phyloP scores from a whole-genome alignment of 1,284 basidiomycete genomes.

The Malassezia pachydermatis region DNA sequence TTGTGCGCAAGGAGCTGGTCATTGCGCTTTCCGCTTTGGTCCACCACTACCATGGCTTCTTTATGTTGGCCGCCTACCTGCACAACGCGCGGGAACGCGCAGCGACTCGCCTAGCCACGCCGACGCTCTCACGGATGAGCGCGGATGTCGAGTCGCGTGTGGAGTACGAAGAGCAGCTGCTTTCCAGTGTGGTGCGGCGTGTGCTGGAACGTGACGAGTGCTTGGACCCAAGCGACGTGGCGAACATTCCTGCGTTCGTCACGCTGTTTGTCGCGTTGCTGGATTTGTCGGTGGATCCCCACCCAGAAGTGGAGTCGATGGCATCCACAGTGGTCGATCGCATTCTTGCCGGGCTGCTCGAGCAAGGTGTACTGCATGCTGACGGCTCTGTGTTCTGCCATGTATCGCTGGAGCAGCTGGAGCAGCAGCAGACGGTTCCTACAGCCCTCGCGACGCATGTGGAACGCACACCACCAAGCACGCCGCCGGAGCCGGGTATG shows the following conservation, averaged over 20 bases:
- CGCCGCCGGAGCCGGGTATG: no score
- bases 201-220: constrained; percentile 55
- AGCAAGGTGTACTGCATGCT: constrained; percentile 63
- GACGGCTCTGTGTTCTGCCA: constrained; percentile 17
- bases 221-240: constrained; percentile 68
- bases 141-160: constrained; percentile 10
- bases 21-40: constrained; percentile 84
- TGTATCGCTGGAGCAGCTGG: not conserved
- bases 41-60: constrained; percentile 90
- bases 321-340: constrained; percentile 88
- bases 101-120: not conserved
- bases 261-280: constrained; percentile 81
- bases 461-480: no score
- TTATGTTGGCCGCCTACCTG: constrained; percentile 88
- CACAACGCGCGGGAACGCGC: constrained; percentile 61
- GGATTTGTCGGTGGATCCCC: constrained; percentile 84
- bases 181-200: constrained; percentile 61
- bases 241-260: constrained; percentile 73
- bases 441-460: no score
- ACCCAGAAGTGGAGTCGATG: constrained; percentile 78
- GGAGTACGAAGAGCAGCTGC: constrained; percentile 54
- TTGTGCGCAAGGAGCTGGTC: constrained; percentile 88
- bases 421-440: constrained; percentile 1
- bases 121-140: not conserved
- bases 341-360: constrained; percentile 74